phyloP scores from a whole-genome alignment of 768 basidiomycete species.

The Lyophyllum decastes region DNA sequence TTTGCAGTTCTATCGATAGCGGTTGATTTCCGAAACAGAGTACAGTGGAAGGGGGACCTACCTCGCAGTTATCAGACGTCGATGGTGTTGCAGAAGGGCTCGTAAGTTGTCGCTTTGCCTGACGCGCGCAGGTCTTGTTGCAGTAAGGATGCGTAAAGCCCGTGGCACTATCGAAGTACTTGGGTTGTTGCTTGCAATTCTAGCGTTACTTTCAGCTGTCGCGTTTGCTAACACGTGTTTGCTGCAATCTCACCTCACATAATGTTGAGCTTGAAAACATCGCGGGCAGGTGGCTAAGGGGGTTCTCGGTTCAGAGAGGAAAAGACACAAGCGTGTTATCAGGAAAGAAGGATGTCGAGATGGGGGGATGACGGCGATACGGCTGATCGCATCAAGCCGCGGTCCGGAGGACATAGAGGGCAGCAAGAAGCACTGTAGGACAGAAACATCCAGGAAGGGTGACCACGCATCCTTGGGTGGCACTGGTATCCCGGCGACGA shows the following conservation, averaged over 20 bases:
- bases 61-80: too few relatives aligned
- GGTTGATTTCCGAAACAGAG: too few relatives aligned
- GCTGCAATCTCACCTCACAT: constrained; percentile 47
- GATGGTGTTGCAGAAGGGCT: too few relatives aligned
- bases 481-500: too few relatives aligned
- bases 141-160: constrained; percentile 52
- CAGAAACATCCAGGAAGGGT: too few relatives aligned
- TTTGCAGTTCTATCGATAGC: constrained; percentile 49
- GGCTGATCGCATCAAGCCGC: too few relatives aligned
- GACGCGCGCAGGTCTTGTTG: constrained; percentile 56
- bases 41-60: too few relatives aligned
- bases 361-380: too few relatives aligned
- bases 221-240: not conserved
- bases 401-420: too few relatives aligned
- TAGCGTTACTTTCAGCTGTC: constrained; percentile 22
- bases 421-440: too few relatives aligned
- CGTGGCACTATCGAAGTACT: constrained; percentile 54
- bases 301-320: not conserved
- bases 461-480: too few relatives aligned
- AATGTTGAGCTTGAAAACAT: constrained; percentile 28
- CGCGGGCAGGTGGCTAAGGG: not conserved
- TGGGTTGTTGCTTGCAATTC: constrained; percentile 59
- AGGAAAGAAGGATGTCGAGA: constrained; percentile 4
- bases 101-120: constrained; percentile 28
- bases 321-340: not conserved